Evolutionary conservation across 306 rosid species (phyloP).

Genomic region (Quillaja saponaria): DNA sequence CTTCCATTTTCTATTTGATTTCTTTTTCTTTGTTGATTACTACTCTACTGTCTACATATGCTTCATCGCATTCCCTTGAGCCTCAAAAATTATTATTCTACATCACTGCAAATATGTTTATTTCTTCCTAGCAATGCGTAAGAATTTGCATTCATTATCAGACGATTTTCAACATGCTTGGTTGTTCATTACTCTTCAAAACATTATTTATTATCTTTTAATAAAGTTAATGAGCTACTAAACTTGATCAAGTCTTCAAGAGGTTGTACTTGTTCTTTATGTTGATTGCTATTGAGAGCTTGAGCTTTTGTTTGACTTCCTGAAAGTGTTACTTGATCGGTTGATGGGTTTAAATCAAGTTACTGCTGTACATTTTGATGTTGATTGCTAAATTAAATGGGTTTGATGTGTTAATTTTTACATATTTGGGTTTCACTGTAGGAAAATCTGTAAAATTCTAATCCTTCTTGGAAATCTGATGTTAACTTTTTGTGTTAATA

Average conservation of each 20-base stretch:
- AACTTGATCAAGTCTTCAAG: conserved; percentile 14
- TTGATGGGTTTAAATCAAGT: conserved; percentile 7
- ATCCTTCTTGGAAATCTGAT: conserved; percentile 4
- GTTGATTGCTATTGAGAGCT: neutral
- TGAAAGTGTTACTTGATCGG: conserved; percentile 15
- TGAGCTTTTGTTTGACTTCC: neutral
- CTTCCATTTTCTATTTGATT: conserved; percentile 7
- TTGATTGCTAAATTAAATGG: neutral
- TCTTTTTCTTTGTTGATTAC: too few species aligned
- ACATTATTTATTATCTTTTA: too few species aligned
- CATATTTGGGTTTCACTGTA: conserved; percentile 1
- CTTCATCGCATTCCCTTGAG: too few species aligned
- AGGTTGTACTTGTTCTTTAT: conserved; percentile 6
- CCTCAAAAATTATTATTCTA: too few species aligned
- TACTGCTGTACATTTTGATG: neutral
- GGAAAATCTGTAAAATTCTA: neutral
- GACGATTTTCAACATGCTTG: too few species aligned
- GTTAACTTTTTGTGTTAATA: conserved; percentile 13
- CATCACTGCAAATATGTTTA: too few species aligned
- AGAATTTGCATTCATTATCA: too few species aligned
- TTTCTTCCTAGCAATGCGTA: too few species aligned
- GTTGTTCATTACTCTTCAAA: too few species aligned
- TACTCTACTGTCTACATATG: too few species aligned
- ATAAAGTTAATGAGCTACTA: conserved; percentile 13
- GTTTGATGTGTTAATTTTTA: conserved; percentile 9